Evolutionary conservation across 1,284 basidiomycete species (phyloP).

Genomic region (Marasmius fiardii): DNA sequence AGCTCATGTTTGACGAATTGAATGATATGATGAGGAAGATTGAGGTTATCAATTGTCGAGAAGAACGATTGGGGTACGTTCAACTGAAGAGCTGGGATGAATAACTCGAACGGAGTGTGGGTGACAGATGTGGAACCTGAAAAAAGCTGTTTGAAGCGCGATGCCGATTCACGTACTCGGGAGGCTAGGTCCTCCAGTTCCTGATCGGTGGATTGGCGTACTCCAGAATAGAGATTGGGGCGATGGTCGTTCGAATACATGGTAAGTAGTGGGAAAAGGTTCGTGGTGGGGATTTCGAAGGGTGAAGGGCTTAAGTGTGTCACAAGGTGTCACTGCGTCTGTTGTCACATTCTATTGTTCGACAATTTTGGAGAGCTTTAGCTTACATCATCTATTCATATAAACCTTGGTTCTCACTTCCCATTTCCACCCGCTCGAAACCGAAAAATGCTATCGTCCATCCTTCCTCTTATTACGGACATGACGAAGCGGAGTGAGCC

Average conservation of each 20-base stretch:
- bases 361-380: neutral
- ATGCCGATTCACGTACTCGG: no score
- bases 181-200: no score
- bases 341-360: neutral
- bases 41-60: neutral
- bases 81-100: conserved; percentile 1
- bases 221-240: no score
- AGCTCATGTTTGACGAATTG: neutral
- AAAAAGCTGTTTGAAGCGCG: neutral
- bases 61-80: neutral
- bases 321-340: neutral
- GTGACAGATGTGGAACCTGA: no score
- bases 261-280: no score
- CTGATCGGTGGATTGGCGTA: no score
- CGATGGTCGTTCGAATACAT: no score
- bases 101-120: no score
- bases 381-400: no score
- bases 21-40: neutral
- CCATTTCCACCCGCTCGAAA: neutral
- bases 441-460: conserved; percentile 87
- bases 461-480: conserved; percentile 80
- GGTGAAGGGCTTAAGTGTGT: no score
- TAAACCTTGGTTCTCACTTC: neutral
- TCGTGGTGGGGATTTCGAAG: no score
- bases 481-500: conserved; percentile 82